These are phyloP conservation scores for Syzygium oleosum DNA, from an alignment of 345 rosid species.

Conservation along the genomic window DNA sequence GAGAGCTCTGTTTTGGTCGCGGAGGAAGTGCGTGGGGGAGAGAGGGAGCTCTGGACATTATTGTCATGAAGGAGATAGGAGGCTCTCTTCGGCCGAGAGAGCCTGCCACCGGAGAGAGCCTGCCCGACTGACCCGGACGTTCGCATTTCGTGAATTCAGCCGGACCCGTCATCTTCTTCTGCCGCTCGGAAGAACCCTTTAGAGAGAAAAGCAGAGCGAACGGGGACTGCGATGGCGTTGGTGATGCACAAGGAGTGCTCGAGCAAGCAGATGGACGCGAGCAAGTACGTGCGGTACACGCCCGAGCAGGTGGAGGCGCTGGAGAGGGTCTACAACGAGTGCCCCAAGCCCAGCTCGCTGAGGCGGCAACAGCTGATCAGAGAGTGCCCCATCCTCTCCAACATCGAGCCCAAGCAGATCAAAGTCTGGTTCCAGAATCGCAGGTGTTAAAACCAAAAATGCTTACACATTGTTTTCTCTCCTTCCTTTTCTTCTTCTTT, in stretches of 20 bases:
- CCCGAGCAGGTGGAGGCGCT: conserved; percentile 79
- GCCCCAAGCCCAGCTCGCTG: conserved; percentile 74
- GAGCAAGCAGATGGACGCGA: conserved; percentile 41
- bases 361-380: conserved; percentile 66
- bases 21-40: neutral
- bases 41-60: neutral
- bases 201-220: neutral
- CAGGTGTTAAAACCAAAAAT: conserved; percentile 17
- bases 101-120: conserved; percentile 35
- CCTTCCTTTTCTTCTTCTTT: neutral
- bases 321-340: conserved; percentile 68
- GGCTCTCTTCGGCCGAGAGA: conserved; percentile 37
- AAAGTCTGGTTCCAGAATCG: conserved; percentile 75
- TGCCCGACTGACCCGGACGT: conserved; percentile 11
- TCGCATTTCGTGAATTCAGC: neutral
- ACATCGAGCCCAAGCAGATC: conserved; percentile 67
- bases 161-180: neutral
- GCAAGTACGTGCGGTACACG: conserved; percentile 67
- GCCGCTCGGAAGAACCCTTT: neutral
- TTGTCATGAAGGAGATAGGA: conserved; percentile 37
- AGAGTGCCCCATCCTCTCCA: conserved; percentile 59
- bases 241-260: conserved; percentile 25
- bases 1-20: neutral
- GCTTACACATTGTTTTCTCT: neutral
- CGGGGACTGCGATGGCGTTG: conserved; percentile 22